Percentiles rank a stretch among this genome's conserved stretches.
Conservation (phyloP, 2,329 filamentous ascomycete species). For the Zasmidium citrigriseum region DNA sequence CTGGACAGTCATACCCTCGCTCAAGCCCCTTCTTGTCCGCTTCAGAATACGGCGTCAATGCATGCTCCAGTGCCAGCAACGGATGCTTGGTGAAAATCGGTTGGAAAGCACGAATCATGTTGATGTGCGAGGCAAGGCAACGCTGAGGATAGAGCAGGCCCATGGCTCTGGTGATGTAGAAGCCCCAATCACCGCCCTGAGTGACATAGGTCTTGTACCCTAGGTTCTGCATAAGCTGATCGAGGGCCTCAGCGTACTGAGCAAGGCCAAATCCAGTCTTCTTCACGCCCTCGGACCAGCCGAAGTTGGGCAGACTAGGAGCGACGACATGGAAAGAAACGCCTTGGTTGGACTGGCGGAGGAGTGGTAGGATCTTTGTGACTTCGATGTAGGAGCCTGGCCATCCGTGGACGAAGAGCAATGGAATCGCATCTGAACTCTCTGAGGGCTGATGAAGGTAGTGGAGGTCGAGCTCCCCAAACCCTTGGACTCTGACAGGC, state of each 20-base stretch:
- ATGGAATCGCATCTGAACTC: constrained; percentile 57
- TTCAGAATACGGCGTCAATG: constrained; percentile 55
- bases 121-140: constrained; percentile 55
- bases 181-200: constrained; percentile 55
- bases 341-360: constrained; percentile 39
- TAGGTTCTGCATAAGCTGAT: constrained; percentile 61
- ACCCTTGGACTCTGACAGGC: constrained; percentile 57
- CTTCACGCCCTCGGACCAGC: constrained; percentile 65
- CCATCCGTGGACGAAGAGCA: constrained; percentile 69
- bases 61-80: constrained; percentile 57
- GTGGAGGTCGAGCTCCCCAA: constrained; percentile 62
- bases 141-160: constrained; percentile 59
- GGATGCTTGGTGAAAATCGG: constrained; percentile 58
- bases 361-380: constrained; percentile 57
- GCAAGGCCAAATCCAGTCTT: constrained; percentile 51
- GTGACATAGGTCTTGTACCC: constrained; percentile 62
- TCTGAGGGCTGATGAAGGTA: constrained; percentile 62
- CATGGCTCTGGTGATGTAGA: constrained; percentile 62
- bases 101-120: constrained; percentile 41
- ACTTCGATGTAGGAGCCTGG: constrained; percentile 71
- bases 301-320: constrained; percentile 58
- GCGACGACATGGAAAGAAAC: constrained; percentile 66
- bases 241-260: constrained; percentile 57
- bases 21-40: constrained; percentile 55
- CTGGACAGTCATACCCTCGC: constrained; percentile 39